Conservation (phyloP, 257 asterid genomes). For the Primulina tabacum region DNA sequence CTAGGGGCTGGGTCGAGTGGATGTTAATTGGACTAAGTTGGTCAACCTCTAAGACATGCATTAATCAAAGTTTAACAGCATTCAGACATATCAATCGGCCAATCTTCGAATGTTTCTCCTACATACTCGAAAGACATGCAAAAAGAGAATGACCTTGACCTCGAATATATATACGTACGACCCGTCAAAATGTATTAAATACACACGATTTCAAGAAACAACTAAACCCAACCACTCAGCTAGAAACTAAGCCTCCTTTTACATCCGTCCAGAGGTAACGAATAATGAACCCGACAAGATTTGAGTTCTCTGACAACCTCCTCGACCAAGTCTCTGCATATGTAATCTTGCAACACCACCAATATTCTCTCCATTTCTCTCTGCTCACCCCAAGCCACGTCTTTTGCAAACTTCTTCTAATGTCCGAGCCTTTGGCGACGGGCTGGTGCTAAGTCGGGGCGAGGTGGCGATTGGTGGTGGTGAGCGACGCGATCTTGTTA, state of each 20-base stretch:
- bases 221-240: background rate
- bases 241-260: slow-evolving; percentile 61
- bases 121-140: too few relatives aligned
- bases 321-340: slow-evolving; percentile 67
- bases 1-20: too few relatives aligned
- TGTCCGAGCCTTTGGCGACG: slow-evolving; percentile 54
- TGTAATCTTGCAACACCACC: slow-evolving; percentile 53
- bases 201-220: background rate
- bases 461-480: slow-evolving; percentile 23
- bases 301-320: slow-evolving; percentile 57
- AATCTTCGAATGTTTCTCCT: too few relatives aligned
- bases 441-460: slow-evolving; percentile 39
- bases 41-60: too few relatives aligned
- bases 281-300: slow-evolving; percentile 15
- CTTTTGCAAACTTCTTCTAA: slow-evolving; percentile 72
- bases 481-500: slow-evolving; percentile 32
- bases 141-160: too few relatives aligned
- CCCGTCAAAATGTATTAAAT: too few relatives aligned
- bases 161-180: too few relatives aligned
- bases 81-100: too few relatives aligned
- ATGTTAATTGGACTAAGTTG: too few relatives aligned
- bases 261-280: slow-evolving; percentile 59
- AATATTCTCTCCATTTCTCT: slow-evolving; percentile 68
- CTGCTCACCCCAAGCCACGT: slow-evolving; percentile 68
- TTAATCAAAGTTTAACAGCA: too few relatives aligned